phyloP scores from a whole-genome alignment of 495 filamentous ascomycete genomes.

The Lindgomyces ingoldianus region DNA sequence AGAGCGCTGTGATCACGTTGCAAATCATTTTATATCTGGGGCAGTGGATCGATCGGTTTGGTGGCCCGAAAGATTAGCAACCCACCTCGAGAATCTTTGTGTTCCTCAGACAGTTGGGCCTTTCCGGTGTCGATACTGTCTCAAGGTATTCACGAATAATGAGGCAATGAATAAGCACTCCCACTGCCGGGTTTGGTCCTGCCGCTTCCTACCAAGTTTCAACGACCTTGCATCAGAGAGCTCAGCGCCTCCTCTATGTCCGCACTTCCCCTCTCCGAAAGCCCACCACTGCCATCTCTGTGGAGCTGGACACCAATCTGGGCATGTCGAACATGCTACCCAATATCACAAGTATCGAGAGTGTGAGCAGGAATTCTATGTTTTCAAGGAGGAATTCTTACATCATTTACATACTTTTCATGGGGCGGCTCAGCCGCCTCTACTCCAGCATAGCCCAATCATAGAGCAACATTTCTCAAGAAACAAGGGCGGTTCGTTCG shows the following conservation, averaged over 20 bases:
- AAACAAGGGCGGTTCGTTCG: slow-evolving; percentile 22
- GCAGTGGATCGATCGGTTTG: slow-evolving; percentile 7
- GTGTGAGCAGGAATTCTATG: slow-evolving; percentile 22
- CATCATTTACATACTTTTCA: slow-evolving; percentile 26
- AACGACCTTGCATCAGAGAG: slow-evolving; percentile 23
- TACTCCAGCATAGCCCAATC: slow-evolving; percentile 7
- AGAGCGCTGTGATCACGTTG: slow-evolving; percentile 32
- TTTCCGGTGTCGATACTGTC: slow-evolving; percentile 28
- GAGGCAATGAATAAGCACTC: slow-evolving; percentile 23
- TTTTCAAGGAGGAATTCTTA: slow-evolving; percentile 19
- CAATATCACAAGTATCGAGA: slow-evolving; percentile 24
- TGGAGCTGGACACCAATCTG: slow-evolving; percentile 22
- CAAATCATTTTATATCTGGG: slow-evolving; percentile 22
- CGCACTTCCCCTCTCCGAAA: slow-evolving; percentile 24
- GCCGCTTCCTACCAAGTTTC: slow-evolving; percentile 21
- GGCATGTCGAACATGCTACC: slow-evolving; percentile 23
- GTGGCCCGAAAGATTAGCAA: slow-evolving; percentile 26
- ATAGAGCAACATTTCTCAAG: slow-evolving; percentile 19
- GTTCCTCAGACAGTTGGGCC: slow-evolving; percentile 9
- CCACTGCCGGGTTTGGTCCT: slow-evolving; percentile 24
- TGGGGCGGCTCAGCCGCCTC: background rate
- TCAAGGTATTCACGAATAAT: slow-evolving; percentile 19
- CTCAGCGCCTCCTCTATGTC: slow-evolving; percentile 19
- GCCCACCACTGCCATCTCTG: slow-evolving; percentile 31
- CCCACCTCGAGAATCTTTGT: slow-evolving; percentile 21